Conservation (phyloP, 441 rosid species). For the Populus tomentosa region DNA sequence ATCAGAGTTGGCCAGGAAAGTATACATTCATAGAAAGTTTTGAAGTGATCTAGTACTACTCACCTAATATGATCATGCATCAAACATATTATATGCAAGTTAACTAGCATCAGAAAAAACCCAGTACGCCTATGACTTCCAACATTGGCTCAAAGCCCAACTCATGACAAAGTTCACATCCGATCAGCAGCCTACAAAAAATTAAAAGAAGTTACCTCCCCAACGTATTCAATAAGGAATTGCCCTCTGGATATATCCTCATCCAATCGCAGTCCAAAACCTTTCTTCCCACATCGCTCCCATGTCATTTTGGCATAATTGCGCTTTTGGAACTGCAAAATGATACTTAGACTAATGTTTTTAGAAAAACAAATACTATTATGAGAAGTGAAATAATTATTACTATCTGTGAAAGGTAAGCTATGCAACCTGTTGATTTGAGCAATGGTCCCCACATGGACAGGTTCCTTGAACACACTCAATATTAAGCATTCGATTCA, state of each 20-base stretch:
- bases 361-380: neutral
- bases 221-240: constrained; percentile 95
- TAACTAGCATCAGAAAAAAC: neutral
- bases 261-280: constrained; percentile 80
- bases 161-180: neutral
- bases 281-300: constrained; percentile 87
- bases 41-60: neutral
- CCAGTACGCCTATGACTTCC: neutral
- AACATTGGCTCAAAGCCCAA: neutral
- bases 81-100: neutral
- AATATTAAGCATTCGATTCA: constrained; percentile 93
- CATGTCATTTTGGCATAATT: constrained; percentile 74
- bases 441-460: constrained; percentile 82
- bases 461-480: constrained; percentile 95
- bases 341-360: neutral
- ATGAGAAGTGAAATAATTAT: neutral
- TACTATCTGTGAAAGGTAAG: constrained; percentile 12
- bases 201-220: constrained; percentile 62
- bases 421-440: constrained; percentile 78
- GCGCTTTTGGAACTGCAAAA: constrained; percentile 82
- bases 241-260: constrained; percentile 69
- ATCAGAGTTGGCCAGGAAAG: neutral
- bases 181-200: neutral
- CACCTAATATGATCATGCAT: neutral
- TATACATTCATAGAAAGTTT: neutral